Base-by-base conservation (phyloP, 2,329 filamentous ascomycete species). In the Colletotrichum cereale region DNA sequence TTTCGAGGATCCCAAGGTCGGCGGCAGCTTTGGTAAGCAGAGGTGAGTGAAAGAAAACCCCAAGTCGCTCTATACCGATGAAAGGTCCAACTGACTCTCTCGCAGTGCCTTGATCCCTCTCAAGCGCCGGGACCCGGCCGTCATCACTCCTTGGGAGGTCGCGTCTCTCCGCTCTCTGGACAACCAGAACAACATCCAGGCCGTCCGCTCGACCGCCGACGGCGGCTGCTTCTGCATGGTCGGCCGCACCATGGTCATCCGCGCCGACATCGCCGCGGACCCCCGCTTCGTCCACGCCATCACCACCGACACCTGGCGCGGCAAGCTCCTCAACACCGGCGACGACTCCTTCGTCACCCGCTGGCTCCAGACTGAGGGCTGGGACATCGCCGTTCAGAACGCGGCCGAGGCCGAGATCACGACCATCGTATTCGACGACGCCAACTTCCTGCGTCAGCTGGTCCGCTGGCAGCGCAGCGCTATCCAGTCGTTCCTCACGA, bases 311-410 rank as follows among this genome's bases (percentile, higher is more conserved):
- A 65, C 48, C 11, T 78, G 74, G 71, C n/a, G 47, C 8, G 76
- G 77, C 0, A 34, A 74, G 2, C n/a, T 55, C 0, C 74, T 76
- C 36, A 77, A 77, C 44, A 75, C 74, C 0, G 77, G 78, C 0
- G 78, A 79, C 21, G 78, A 79, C 11, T 70, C 71, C 3, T 79
- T 78, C 65, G 74, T 79, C 57, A 79, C 78, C 1, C 74, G 75
- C 8, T 79, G 75, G 71, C 58, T 79, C 0, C 60, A 77, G 3
- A 76, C 74, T 34, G 68, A 76, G 24, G 75, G 78, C 42, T 79
- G 76, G 75, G 71, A 66, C 21, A 62, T 80, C 2, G 75, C 73
- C 14, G 75, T 78, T 31, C 78, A 80, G 64, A 67, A 77, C 2
- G 72, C 61, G 0, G 73, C 74, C 2, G 75, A 78, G 63, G 75